Evolutionary conservation across 768 basidiomycete genomes (phyloP), one percentile per base, ranked within the genome.

Genomic region (Lactarius hengduanensis): DNA sequence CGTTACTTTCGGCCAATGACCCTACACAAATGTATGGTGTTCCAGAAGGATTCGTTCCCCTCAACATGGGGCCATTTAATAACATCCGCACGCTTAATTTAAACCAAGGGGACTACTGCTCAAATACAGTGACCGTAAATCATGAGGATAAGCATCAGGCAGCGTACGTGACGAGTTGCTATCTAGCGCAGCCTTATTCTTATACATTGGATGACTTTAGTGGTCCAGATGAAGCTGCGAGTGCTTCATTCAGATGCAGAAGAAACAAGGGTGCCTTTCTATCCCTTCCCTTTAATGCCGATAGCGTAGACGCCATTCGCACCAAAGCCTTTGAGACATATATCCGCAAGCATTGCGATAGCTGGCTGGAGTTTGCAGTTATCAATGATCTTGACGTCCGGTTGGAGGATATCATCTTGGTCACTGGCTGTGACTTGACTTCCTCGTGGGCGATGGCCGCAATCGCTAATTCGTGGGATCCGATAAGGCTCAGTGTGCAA

Each of bases 381-480:
- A 11, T n/a, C 9, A 40, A 43, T 15, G 4, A 4, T 3, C 47
- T 67, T 1, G 62, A 32, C 22, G 63, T 59, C 30, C 62, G 47
- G 7, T 36, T 67, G 66, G 65, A 66, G 34, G 65, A 66, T 26
- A 45, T 66, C 2, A 66, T 66, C 22, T 56, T 66, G n/a, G 61
- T 66, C 4, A 11, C 65, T 8, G 65, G 65, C 0, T 57, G 65
- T 50, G 58, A 55, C 13, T 26, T 62, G 22, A 57, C 56, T 20
- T 22, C 28, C 13, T 53, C 65, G 10, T 66, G 65, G 65, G 65
- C 61, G 9, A 47, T 43, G 9, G 57, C 40, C 28, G 22, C 38
- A 5, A 45, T 67, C 13, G 7, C 22, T 1, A 18, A 30, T 3
- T 11, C 16, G 4, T 0, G 3, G 32, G 18, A 54, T 1, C 28